phyloP scores from a whole-genome alignment of 441 rosid genomes.

The Populus trichocarpa region DNA sequence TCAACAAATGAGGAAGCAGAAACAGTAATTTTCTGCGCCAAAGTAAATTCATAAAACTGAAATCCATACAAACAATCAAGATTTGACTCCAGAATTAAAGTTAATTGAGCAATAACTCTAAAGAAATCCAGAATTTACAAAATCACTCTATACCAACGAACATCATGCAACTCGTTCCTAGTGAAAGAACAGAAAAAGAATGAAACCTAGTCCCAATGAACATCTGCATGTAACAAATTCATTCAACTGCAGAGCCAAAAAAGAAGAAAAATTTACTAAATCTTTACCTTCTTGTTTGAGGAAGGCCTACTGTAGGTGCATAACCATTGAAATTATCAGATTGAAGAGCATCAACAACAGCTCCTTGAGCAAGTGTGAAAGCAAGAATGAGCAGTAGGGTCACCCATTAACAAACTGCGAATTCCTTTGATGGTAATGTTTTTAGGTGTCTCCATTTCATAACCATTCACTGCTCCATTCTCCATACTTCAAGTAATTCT shows the following conservation, averaged over 20 bases:
- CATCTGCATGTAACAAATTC: neutral
- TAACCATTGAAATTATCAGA: slow-evolving; percentile 85
- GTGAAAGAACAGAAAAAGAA: neutral
- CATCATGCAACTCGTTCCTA: neutral
- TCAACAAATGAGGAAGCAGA: neutral
- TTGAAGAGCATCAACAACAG: slow-evolving; percentile 65
- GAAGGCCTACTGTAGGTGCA: slow-evolving; percentile 87
- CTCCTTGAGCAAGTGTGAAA: slow-evolving; percentile 61
- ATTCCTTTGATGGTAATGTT: slow-evolving; percentile 81
- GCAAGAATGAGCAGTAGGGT: slow-evolving; percentile 82
- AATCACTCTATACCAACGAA: neutral
- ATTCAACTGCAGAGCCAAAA: neutral
- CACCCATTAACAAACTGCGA: slow-evolving; percentile 70
- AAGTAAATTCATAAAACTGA: neutral
- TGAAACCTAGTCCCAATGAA: neutral
- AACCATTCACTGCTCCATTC: neutral
- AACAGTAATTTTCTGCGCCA: neutral
- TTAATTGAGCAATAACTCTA: neutral
- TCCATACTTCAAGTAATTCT: slow-evolving; percentile 4
- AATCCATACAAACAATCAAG: neutral
- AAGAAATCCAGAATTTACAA: neutral
- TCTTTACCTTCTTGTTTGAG: slow-evolving; percentile 71
- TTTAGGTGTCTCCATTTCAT: slow-evolving; percentile 35
- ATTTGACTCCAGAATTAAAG: neutral
- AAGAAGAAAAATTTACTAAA: neutral